phyloP scores from a whole-genome alignment of 2,329 filamentous ascomycete genomes.

The Neurospora sp. region DNA sequence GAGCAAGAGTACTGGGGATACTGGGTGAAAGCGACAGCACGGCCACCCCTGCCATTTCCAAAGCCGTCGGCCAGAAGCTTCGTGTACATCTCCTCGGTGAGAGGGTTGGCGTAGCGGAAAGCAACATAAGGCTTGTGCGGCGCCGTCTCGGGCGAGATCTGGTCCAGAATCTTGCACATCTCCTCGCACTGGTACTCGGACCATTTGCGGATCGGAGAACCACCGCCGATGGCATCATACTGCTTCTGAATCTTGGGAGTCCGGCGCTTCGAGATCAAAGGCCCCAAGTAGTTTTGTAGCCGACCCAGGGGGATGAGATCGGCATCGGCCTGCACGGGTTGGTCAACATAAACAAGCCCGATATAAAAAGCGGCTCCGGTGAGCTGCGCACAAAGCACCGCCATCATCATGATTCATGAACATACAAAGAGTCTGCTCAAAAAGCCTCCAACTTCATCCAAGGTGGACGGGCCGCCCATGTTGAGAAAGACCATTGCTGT shows the following conservation, averaged over 20 bases:
- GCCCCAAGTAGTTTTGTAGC: conserved; percentile 82
- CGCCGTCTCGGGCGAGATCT: conserved; percentile 81
- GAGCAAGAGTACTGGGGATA: conserved; percentile 98
- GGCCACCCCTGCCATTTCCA: conserved; percentile 76
- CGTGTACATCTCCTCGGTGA: conserved; percentile 91
- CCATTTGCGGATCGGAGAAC: conserved; percentile 98
- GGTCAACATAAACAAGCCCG: neutral
- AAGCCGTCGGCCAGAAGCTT: conserved; percentile 80
- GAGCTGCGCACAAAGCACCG: neutral
- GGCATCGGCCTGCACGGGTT: conserved; percentile 59
- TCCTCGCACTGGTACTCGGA: conserved; percentile 87
- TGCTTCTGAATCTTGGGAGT: conserved; percentile 97
- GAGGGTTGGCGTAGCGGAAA: conserved; percentile 85
- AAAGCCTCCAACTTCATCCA: conserved; percentile 80
- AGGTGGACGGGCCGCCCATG: conserved; percentile 91
- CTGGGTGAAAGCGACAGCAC: conserved; percentile 94
- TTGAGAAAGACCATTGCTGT: conserved; percentile 99
- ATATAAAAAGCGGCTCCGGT: neutral
- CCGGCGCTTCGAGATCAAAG: conserved; percentile 72
- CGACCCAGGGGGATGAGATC: conserved; percentile 94
- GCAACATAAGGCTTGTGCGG: conserved; percentile 97
- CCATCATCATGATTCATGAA: conserved; percentile 8
- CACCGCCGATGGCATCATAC: conserved; percentile 88
- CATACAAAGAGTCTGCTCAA: conserved; percentile 84
- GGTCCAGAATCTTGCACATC: conserved; percentile 96